Evolutionary conservation across 495 filamentous ascomycete species (phyloP).

Genomic region (Talaromyces thailandensis): DNA sequence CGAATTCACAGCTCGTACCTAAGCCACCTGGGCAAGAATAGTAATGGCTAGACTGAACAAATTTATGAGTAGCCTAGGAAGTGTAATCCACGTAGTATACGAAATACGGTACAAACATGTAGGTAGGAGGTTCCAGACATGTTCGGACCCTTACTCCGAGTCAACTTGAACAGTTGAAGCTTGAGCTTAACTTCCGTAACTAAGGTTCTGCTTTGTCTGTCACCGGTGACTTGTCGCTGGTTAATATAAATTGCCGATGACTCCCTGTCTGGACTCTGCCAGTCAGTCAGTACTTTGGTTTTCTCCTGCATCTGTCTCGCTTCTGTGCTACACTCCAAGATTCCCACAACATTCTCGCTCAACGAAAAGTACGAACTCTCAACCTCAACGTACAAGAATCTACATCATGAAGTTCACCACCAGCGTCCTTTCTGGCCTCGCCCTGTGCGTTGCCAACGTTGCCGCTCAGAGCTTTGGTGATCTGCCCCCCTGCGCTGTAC

Average conservation of each 20-base stretch:
- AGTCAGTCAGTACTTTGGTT: background rate
- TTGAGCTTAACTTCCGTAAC: background rate
- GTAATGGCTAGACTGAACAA: too few species aligned
- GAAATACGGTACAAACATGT: too few species aligned
- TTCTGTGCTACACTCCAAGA: background rate
- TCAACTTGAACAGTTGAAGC: background rate
- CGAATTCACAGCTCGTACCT: too few species aligned
- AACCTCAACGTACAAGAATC: background rate
- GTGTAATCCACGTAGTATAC: too few species aligned
- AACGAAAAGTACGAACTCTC: background rate
- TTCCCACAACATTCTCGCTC: background rate
- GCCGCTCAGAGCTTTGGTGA: constrained; percentile 13
- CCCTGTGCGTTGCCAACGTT: constrained; percentile 22
- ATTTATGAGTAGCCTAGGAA: too few species aligned
- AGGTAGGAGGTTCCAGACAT: too few species aligned
- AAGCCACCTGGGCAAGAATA: too few species aligned
- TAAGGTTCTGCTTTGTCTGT: background rate
- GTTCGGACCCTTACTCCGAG: too few species aligned
- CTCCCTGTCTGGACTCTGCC: background rate
- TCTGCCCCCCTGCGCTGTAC: constrained; percentile 41
- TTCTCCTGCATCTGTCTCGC: background rate
- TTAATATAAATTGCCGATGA: background rate
- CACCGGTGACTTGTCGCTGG: background rate
- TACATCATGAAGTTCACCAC: constrained; percentile 29
- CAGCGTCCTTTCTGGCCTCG: constrained; percentile 19